Percentiles rank a stretch among this genome's conserved stretches.
phyloP scores from a whole-genome alignment of 2,329 filamentous ascomycete genomes.

The Nakataea oryzae region DNA sequence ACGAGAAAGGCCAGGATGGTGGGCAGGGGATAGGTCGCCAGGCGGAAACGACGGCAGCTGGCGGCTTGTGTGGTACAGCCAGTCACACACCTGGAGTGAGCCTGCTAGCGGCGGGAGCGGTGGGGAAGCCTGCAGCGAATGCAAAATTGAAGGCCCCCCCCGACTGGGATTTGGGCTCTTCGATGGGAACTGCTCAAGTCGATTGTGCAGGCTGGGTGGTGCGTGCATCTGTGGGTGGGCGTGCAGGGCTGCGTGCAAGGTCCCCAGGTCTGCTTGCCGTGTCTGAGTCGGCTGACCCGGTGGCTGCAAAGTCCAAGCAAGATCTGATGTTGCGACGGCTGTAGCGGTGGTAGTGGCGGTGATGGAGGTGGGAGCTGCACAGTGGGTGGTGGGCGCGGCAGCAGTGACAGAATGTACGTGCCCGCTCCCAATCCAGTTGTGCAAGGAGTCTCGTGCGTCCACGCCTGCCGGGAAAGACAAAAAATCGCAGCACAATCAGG shows the following conservation, averaged over 20 bases:
- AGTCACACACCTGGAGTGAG: neutral
- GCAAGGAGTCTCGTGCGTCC: neutral
- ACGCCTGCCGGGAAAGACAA: neutral
- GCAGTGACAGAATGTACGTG: neutral
- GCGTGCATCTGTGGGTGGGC: neutral
- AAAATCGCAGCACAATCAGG: neutral
- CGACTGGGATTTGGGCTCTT: neutral
- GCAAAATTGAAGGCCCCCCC: neutral
- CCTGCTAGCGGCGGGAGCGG: neutral
- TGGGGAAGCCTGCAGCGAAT: neutral
- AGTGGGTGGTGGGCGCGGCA: too few species aligned
- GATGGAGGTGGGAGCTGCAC: neutral
- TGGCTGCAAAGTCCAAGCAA: neutral
- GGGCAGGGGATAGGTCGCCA: neutral
- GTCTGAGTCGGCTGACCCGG: neutral
- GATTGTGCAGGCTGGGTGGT: neutral
- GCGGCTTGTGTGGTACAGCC: neutral
- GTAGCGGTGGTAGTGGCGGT: neutral
- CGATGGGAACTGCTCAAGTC: neutral
- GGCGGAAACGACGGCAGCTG: neutral
- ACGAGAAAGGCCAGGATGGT: neutral
- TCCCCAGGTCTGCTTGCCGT: neutral
- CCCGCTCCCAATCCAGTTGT: neutral
- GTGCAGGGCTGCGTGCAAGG: neutral
- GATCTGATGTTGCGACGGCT: neutral